phyloP scores from a whole-genome alignment of 2,329 filamentous ascomycete genomes.

The Aspergillus spinulosporus region DNA sequence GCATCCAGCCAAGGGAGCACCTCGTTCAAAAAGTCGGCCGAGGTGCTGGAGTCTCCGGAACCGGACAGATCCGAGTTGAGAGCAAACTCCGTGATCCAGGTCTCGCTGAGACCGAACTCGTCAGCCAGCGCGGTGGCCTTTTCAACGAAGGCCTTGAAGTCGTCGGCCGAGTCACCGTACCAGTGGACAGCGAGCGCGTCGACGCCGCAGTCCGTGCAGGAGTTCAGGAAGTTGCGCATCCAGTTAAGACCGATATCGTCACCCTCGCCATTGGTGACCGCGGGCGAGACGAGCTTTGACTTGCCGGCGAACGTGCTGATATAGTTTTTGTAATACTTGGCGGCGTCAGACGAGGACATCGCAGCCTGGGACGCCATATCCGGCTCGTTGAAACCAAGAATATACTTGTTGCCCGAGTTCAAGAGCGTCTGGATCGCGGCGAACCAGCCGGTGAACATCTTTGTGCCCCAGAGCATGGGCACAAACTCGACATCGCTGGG shows the following conservation, averaged over 20 bases:
- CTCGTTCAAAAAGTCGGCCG: conserved; percentile 38
- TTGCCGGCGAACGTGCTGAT: conserved; percentile 40
- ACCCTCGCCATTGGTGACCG: conserved; percentile 41
- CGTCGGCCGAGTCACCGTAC: conserved; percentile 38
- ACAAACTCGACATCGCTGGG: conserved; percentile 43
- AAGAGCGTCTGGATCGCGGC: conserved; percentile 37
- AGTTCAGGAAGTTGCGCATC: conserved; percentile 42
- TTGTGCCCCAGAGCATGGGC: conserved; percentile 48
- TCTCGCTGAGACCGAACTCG: conserved; percentile 36
- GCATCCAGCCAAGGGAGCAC: conserved; percentile 43
- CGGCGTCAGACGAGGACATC: conserved; percentile 42
- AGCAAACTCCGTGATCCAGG: conserved; percentile 51
- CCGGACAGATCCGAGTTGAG: conserved; percentile 32
- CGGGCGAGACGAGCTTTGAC: conserved; percentile 46
- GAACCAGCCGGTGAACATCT: conserved; percentile 39
- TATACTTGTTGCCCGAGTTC: conserved; percentile 36
- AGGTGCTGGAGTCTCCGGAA: conserved; percentile 24
- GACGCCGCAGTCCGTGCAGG: conserved; percentile 42
- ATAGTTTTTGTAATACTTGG: conserved; percentile 38
- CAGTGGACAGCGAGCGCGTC: conserved; percentile 48
- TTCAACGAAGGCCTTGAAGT: conserved; percentile 42
- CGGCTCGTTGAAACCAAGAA: conserved; percentile 51
- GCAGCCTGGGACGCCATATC: conserved; percentile 42
- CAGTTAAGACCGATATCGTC: conserved; percentile 40
- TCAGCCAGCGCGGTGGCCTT: conserved; percentile 37